Evolutionary conservation across 2,329 filamentous ascomycete genomes (phyloP).

Genomic region (Alternaria burnsii): DNA sequence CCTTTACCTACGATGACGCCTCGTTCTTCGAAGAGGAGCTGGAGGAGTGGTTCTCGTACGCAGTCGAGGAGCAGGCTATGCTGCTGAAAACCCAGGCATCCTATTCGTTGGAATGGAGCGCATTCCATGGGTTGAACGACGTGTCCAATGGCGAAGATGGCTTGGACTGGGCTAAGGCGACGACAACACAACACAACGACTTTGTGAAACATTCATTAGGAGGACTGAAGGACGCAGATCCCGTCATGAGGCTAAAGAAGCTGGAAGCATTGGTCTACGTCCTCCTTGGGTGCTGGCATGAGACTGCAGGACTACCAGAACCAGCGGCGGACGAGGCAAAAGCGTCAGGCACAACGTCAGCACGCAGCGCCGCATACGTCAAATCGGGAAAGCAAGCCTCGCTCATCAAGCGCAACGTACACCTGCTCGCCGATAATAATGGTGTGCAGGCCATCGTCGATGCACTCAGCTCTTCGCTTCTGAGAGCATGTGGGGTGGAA

Average conservation of each 20-base stretch:
- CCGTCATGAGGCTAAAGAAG: conserved; percentile 43
- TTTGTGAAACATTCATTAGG: conserved; percentile 63
- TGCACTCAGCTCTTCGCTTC: conserved; percentile 46
- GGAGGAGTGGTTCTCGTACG: conserved; percentile 97
- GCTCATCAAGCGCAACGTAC: conserved; percentile 56
- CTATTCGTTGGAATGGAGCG: conserved; percentile 78
- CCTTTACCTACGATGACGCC: conserved; percentile 70
- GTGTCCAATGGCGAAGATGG: conserved; percentile 53
- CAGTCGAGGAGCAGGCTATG: conserved; percentile 82
- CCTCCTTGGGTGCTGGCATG: conserved; percentile 59
- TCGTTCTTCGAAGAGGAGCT: conserved; percentile 80
- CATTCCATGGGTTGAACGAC: conserved; percentile 50
- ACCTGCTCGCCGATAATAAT: conserved; percentile 51
- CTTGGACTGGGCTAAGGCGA: conserved; percentile 72
- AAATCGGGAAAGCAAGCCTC: conserved; percentile 54
- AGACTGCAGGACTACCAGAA: conserved; percentile 55
- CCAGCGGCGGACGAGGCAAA: conserved; percentile 13
- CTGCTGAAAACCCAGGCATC: conserved; percentile 77
- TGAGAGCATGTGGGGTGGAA: conserved; percentile 43
- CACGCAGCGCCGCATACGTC: conserved; percentile 28
- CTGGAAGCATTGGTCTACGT: conserved; percentile 59
- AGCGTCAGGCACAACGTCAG: conserved; percentile 11
- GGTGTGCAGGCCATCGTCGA: conserved; percentile 54
- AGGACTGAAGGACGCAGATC: conserved; percentile 41
- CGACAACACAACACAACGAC: conserved; percentile 62